A percentile compares a stretch with the other conserved stretches of the same genome.
These are phyloP conservation scores for Penicillium roqueforti DNA, from an alignment of 495 filamentous ascomycete species.

Conservation along the genomic window DNA sequence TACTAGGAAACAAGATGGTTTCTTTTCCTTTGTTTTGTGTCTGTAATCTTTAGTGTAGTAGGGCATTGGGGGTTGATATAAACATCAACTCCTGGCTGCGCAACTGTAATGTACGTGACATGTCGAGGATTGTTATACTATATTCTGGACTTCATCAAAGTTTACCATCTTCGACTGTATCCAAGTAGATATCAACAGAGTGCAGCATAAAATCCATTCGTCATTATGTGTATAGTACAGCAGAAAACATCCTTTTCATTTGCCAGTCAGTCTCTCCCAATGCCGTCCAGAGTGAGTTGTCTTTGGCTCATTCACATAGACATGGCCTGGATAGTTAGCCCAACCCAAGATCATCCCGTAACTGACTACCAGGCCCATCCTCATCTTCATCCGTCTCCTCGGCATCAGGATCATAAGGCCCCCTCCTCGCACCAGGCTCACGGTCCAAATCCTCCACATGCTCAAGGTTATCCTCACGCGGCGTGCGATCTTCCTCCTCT, in stretches of 20 bases:
- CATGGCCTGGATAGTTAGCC: conserved; percentile 17
- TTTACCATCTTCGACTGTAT: background rate
- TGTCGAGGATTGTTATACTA: background rate
- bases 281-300: background rate
- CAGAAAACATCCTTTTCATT: conserved; percentile 2
- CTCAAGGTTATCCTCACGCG: conserved; percentile 56
- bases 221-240: conserved; percentile 27
- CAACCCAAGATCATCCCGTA: conserved; percentile 40
- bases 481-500: conserved; percentile 39
- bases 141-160: background rate
- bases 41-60: background rate
- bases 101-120: background rate
- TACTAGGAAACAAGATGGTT: background rate
- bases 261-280: background rate
- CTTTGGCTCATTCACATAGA: background rate
- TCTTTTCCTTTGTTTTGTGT: background rate
- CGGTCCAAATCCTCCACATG: conserved; percentile 58
- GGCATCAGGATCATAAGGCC: conserved; percentile 38
- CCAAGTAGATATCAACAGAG: background rate
- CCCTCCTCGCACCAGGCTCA: conserved; percentile 19
- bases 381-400: conserved; percentile 46
- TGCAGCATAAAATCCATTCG: conserved; percentile 16
- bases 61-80: background rate
- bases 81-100: background rate
- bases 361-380: conserved; percentile 39